Evolutionary conservation across 2,329 filamentous ascomycete genomes (phyloP).

Genomic region (Penicillium digitatum): DNA sequence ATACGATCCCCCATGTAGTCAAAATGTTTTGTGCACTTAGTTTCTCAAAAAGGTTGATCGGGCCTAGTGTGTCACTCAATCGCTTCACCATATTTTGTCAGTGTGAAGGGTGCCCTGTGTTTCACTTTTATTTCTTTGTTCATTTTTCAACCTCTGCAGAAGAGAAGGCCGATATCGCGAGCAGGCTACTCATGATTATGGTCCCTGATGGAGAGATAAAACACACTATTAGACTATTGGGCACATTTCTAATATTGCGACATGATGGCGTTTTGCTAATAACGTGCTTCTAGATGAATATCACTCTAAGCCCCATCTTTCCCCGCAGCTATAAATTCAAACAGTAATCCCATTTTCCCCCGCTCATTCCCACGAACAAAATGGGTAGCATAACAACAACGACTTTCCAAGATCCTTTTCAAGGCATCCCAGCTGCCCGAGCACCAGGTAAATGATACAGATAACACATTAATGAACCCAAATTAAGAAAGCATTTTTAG

Average conservation of each 20-base stretch:
- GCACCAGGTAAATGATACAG: constrained; percentile 3
- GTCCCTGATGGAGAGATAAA: not conserved
- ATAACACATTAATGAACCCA: not conserved
- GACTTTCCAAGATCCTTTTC: constrained; percentile 12
- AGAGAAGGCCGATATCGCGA: not conserved
- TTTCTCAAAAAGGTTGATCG: not conserved
- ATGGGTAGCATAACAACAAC: constrained; percentile 15
- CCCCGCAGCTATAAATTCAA: not conserved
- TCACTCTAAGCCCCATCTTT: not conserved
- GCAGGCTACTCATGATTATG: not conserved
- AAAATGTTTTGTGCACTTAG: too few relatives aligned
- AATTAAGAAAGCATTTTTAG: not conserved
- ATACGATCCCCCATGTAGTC: too few relatives aligned
- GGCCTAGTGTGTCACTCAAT: not conserved
- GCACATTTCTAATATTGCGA: constrained; percentile 1
- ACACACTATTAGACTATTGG: too few relatives aligned
- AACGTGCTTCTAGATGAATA: not conserved
- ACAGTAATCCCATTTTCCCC: not conserved
- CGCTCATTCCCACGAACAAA: not conserved
- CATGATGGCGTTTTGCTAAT: constrained; percentile 2
- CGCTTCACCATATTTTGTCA: not conserved
- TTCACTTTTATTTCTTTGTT: not conserved
- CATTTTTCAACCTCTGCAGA: not conserved
- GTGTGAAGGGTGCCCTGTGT: not conserved
- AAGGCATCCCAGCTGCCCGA: constrained; percentile 7